These are phyloP conservation scores for Amylostereum areolatum DNA, from an alignment of 1,284 basidiomycete genomes.

Conservation along the genomic window DNA sequence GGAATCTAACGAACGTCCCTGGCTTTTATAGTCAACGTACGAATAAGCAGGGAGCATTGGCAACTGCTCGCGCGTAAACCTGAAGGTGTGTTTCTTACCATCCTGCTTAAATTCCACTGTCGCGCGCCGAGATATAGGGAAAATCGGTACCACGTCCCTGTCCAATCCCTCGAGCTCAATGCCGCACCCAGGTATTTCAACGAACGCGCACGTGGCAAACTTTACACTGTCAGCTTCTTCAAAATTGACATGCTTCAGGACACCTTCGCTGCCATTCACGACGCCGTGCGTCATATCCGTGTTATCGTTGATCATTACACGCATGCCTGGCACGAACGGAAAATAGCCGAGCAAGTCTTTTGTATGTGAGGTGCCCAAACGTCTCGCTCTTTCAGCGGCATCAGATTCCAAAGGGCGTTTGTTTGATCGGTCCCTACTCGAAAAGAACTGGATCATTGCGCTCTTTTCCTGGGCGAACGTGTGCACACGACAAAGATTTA, in stretches of 20 bases:
- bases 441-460: no score
- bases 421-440: no score
- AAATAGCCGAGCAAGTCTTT: neutral
- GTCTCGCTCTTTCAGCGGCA: no score
- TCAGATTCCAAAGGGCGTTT: no score
- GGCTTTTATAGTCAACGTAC: slow-evolving; percentile 18
- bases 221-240: neutral
- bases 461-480: neutral
- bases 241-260: neutral
- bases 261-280: neutral
- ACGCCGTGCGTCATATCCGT: neutral
- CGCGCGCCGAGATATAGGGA: neutral
- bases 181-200: neutral
- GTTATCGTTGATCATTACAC: slow-evolving; percentile 1
- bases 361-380: neutral
- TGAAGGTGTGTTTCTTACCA: neutral
- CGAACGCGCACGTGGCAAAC: neutral
- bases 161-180: neutral
- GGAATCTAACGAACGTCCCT: slow-evolving; percentile 14
- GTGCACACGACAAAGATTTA: neutral
- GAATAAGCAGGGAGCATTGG: slow-evolving; percentile 16
- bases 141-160: neutral
- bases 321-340: neutral
- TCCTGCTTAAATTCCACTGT: neutral
- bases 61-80: slow-evolving; percentile 11